Evolutionary conservation across 805 yeast species (phyloP).

Genomic region (Candida dajiaensis): DNA sequence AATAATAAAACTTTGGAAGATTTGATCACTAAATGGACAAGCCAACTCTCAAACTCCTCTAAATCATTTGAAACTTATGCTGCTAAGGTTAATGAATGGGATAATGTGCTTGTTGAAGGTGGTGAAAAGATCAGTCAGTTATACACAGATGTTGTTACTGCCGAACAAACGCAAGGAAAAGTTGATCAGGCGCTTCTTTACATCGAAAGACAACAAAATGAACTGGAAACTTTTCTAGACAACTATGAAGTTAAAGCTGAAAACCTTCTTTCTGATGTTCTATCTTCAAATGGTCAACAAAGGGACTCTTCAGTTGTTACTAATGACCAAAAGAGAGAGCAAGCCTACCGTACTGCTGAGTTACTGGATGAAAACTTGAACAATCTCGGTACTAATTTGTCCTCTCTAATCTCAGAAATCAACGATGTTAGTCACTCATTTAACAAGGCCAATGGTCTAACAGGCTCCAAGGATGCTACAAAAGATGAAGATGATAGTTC

Average conservation of each 20-base stretch:
- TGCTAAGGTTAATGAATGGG: constrained; percentile 77
- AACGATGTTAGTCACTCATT: constrained; percentile 78
- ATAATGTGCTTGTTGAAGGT: constrained; percentile 71
- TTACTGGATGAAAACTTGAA: constrained; percentile 76
- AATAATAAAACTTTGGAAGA: constrained; percentile 93
- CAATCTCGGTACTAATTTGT: constrained; percentile 66
- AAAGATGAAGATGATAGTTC: constrained; percentile 38
- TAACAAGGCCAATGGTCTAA: constrained; percentile 50
- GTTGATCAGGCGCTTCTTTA: constrained; percentile 84
- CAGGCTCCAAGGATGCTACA: constrained; percentile 25
- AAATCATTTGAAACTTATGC: constrained; percentile 73
- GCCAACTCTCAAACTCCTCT: constrained; percentile 69
- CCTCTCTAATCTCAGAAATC: constrained; percentile 72
- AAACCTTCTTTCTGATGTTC: constrained; percentile 29
- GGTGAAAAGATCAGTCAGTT: constrained; percentile 79
- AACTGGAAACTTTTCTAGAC: constrained; percentile 73
- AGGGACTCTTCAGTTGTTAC: constrained; percentile 34
- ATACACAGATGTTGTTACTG: constrained; percentile 69
- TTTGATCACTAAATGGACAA: constrained; percentile 88
- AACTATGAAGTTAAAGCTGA: constrained; percentile 59
- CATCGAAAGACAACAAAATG: constrained; percentile 89
- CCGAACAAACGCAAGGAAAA: constrained; percentile 78
- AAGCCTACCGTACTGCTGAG: constrained; percentile 85
- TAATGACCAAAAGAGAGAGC: constrained; percentile 82
- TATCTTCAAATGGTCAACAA: constrained; percentile 26